Evolutionary conservation across 2,329 filamentous ascomycete species (phyloP).

Genomic region (Talaromyces pinophilus): DNA sequence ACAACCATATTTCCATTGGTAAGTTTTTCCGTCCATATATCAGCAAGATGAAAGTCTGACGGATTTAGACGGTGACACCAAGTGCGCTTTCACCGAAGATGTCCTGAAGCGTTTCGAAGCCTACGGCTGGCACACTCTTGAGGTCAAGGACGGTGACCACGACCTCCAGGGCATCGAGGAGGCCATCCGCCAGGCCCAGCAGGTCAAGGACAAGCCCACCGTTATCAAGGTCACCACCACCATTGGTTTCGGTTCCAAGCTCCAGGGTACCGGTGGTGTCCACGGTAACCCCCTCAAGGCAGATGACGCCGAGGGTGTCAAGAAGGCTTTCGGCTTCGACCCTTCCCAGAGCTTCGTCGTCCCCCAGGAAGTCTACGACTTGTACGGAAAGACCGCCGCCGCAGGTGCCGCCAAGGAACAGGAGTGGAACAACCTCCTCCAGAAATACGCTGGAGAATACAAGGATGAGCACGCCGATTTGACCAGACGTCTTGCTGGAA

Average conservation of each 20-base stretch:
- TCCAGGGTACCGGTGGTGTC: slow-evolving; percentile 91
- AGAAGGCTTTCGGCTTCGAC: slow-evolving; percentile 95
- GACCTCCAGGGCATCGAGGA: slow-evolving; percentile 85
- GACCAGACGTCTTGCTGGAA: slow-evolving; percentile 72
- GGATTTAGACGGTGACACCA: slow-evolving; percentile 80
- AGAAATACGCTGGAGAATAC: slow-evolving; percentile 80
- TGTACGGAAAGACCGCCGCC: slow-evolving; percentile 79
- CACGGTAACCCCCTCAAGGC: slow-evolving; percentile 95
- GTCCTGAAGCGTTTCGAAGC: slow-evolving; percentile 91
- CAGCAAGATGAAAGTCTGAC: slow-evolving; percentile 17
- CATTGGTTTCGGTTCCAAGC: slow-evolving; percentile 92
- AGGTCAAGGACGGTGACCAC: slow-evolving; percentile 83
- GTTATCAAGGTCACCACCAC: slow-evolving; percentile 96
- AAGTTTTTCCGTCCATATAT: slow-evolving; percentile 31
- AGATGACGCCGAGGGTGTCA: slow-evolving; percentile 90
- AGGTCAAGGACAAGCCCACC: slow-evolving; percentile 92
- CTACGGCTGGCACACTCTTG: slow-evolving; percentile 91
- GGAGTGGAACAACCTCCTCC: slow-evolving; percentile 92
- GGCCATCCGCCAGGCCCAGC: slow-evolving; percentile 80
- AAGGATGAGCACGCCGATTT: slow-evolving; percentile 79
- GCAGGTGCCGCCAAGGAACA: slow-evolving; percentile 86
- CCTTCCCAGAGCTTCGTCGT: slow-evolving; percentile 90
- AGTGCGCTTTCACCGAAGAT: slow-evolving; percentile 95
- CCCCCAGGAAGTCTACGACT: slow-evolving; percentile 90
- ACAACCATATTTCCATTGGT: slow-evolving; percentile 93